These are phyloP conservation scores for Rhamnella rubrinervis DNA, from an alignment of 331 rosid species.

Conservation along the genomic window DNA sequence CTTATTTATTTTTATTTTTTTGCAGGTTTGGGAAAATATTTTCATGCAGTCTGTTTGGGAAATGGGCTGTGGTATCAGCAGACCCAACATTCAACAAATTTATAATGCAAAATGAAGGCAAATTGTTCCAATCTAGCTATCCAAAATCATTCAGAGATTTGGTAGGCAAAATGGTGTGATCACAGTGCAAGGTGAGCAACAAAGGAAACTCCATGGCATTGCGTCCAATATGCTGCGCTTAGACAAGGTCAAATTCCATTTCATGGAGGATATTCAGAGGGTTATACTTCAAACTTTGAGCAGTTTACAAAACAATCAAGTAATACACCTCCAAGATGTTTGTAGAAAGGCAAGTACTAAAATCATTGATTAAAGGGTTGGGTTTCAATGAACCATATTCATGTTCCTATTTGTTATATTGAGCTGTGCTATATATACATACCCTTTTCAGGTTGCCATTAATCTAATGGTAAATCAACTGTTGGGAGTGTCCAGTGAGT, in stretches of 20 bases:
- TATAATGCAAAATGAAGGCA: slow-evolving; percentile 90
- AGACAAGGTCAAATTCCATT: slow-evolving; percentile 66
- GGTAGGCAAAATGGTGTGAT: slow-evolving; percentile 92
- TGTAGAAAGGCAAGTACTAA: slow-evolving; percentile 70
- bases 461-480: slow-evolving; percentile 87
- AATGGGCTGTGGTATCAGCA: slow-evolving; percentile 85
- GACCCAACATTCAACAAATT: slow-evolving; percentile 83
- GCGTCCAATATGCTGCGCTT: slow-evolving; percentile 88
- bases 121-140: slow-evolving; percentile 66
- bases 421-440: slow-evolving; percentile 3
- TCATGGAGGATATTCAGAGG: slow-evolving; percentile 63
- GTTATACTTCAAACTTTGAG: slow-evolving; percentile 62
- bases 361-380: background rate
- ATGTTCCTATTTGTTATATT: background rate
- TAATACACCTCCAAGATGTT: slow-evolving; percentile 71
- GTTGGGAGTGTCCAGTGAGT: slow-evolving; percentile 69
- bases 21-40: slow-evolving; percentile 83
- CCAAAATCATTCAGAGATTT: slow-evolving; percentile 92
- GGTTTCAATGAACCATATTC: background rate
- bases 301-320: slow-evolving; percentile 55
- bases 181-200: slow-evolving; percentile 91
- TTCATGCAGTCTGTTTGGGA: slow-evolving; percentile 82
- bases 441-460: slow-evolving; percentile 59
- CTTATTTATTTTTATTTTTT: slow-evolving; percentile 15
- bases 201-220: slow-evolving; percentile 76